phyloP scores from a whole-genome alignment of 2,329 filamentous ascomycete species.

The Fusarium mangiferae region DNA sequence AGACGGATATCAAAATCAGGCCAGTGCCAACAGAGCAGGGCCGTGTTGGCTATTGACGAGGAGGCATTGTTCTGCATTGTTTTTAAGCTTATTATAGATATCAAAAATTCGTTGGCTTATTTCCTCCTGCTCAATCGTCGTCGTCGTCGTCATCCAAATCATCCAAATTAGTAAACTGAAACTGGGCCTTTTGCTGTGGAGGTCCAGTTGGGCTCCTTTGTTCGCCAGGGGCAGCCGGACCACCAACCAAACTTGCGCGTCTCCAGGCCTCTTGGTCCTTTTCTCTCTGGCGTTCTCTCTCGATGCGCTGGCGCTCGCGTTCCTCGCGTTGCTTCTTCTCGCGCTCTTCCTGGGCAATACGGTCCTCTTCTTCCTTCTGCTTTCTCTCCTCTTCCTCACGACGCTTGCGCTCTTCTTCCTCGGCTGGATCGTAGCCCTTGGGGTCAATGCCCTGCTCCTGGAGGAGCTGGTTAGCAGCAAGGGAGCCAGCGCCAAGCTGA shows the following conservation, averaged over 20 bases:
- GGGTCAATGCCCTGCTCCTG: slow-evolving; percentile 71
- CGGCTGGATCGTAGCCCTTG: slow-evolving; percentile 66
- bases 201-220: slow-evolving; percentile 41
- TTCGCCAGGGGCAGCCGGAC: slow-evolving; percentile 42
- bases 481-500: slow-evolving; percentile 73
- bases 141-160: slow-evolving; percentile 60
- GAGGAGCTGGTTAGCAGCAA: slow-evolving; percentile 72
- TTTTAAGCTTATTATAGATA: slow-evolving; percentile 33
- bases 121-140: slow-evolving; percentile 42
- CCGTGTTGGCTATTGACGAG: slow-evolving; percentile 27
- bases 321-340: slow-evolving; percentile 55
- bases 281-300: slow-evolving; percentile 56
- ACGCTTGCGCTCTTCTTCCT: slow-evolving; percentile 62
- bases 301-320: slow-evolving; percentile 52
- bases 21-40: slow-evolving; percentile 14
- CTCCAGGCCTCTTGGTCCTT: slow-evolving; percentile 56
- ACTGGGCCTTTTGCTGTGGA: slow-evolving; percentile 60
- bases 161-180: slow-evolving; percentile 65
- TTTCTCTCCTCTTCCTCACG: slow-evolving; percentile 62
- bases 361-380: slow-evolving; percentile 59
- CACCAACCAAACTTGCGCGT: slow-evolving; percentile 50
- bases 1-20: slow-evolving; percentile 29
- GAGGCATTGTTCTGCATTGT: slow-evolving; percentile 20
- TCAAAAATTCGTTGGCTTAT: neutral
- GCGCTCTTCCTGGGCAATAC: slow-evolving; percentile 57